Conservation (phyloP, 2,329 filamentous ascomycete species). For the Magnaporthiopsis rhizophila region DNA sequence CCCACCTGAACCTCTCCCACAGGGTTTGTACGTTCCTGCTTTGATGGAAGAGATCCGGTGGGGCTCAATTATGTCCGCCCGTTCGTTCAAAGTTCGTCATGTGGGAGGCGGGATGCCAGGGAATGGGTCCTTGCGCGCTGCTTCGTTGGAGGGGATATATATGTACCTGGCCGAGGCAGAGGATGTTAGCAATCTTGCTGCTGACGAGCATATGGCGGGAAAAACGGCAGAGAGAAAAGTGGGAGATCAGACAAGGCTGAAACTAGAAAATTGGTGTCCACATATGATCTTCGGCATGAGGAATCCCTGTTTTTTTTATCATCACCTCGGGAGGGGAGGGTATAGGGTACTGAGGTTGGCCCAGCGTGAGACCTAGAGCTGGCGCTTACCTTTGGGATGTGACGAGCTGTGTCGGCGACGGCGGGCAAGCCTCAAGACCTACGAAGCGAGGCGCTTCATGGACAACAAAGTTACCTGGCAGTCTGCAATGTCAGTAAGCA, state of each 20-base stretch:
- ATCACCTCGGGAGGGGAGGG: constrained; percentile 38
- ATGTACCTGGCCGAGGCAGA: constrained; percentile 12
- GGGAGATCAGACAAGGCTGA: constrained; percentile 60
- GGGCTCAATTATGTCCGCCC: constrained; percentile 60
- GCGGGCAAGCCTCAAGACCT: neutral
- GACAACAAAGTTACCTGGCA: constrained; percentile 13
- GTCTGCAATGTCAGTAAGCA: constrained; percentile 3
- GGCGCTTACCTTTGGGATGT: constrained; percentile 38
- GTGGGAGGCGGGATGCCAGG: constrained; percentile 7
- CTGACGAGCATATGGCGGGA: neutral
- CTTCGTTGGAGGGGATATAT: constrained; percentile 13
- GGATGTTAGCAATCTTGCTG: constrained; percentile 13
- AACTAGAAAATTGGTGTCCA: constrained; percentile 46
- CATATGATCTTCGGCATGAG: constrained; percentile 60
- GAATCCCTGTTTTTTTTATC: constrained; percentile 58
- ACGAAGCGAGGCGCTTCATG: neutral
- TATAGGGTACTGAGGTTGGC: constrained; percentile 8
- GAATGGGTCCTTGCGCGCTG: constrained; percentile 14
- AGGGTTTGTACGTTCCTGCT: constrained; percentile 56
- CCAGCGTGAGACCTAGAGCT: constrained; percentile 1
- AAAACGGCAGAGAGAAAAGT: constrained; percentile 17
- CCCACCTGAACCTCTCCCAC: constrained; percentile 39
- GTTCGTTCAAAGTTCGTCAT: constrained; percentile 64
- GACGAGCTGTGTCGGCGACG: neutral
- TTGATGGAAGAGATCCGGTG: constrained; percentile 35